Base-by-base conservation (phyloP, 805 yeast species). In the Candida germanica region DNA sequence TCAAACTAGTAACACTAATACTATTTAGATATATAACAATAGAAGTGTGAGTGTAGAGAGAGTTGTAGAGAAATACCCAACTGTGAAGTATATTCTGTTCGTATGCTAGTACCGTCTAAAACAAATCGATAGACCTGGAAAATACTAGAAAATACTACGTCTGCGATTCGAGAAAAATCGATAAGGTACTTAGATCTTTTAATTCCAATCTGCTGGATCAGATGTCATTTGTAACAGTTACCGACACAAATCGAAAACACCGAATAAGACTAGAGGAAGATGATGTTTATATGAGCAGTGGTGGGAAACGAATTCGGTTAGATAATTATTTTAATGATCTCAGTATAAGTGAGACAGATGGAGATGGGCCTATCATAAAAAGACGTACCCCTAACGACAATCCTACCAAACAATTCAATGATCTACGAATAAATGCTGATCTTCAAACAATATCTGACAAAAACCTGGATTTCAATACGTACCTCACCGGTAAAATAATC, bases 301-400 rank as follows among this genome's bases (percentile, higher is more conserved):
- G 22, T 19, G 54, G 53, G 5, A 64, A 64, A 44, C 44, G 63
- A 27, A 41, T 58, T 12, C 57, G 56, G 29, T 54, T 65, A 11
- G 69, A 62, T 36, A 47, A 37, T 14, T 35, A 61, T 21, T 54
- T 64, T 31, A 43, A 48, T 19, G 46, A 47, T 2, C 48, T 64
- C 20, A 40, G 47, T 13, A 35, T 62, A 6, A 47, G 38, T 9
- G 53, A 50, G n/a, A 34, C 35, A n/a, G n/a, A n/a, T n/a, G n/a
- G n/a, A n/a, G n/a, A n/a, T 25, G 23, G 30, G 11, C 17, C 15
- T 16, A 21, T 11, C 11, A 21, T 8, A 11, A 21, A 7, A 21
- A n/a, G n/a, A n/a, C n/a, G n/a, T n/a, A n/a, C n/a, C n/a, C 16
- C 17, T 13, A n/a, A 26, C 29, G 6, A 11, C 29, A 12, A 15